phyloP scores from a whole-genome alignment of 768 basidiomycete species.

The Suillus paluster region DNA sequence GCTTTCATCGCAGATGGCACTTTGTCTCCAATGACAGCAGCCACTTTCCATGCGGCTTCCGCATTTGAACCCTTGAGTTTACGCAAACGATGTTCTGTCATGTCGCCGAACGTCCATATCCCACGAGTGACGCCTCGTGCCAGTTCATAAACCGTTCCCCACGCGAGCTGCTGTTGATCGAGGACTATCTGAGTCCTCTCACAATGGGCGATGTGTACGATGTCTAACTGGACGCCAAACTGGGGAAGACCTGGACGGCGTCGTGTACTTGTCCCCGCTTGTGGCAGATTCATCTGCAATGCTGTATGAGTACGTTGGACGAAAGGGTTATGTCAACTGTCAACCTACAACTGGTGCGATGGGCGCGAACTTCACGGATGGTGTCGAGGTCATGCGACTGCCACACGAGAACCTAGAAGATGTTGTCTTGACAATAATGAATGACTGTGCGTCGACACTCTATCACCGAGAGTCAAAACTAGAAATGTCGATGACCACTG shows the following conservation, averaged over 20 bases:
- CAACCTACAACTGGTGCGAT: neutral
- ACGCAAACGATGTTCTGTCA: slow-evolving; percentile 32
- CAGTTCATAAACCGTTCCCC: slow-evolving; percentile 51
- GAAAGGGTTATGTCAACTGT: too few relatives aligned
- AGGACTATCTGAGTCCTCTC: slow-evolving; percentile 31
- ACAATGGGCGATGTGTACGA: slow-evolving; percentile 37
- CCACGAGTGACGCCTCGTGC: slow-evolving; percentile 44
- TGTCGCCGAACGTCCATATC: slow-evolving; percentile 41
- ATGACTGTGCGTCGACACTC: neutral
- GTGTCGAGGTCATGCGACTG: too few relatives aligned
- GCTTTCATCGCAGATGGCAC: slow-evolving; percentile 1
- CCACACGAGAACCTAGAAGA: too few relatives aligned
- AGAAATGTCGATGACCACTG: neutral
- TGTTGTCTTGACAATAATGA: neutral
- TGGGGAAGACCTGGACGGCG: slow-evolving; percentile 3
- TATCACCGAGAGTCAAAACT: neutral
- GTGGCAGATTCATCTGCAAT: neutral
- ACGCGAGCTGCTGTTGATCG: slow-evolving; percentile 40
- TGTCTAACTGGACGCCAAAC: slow-evolving; percentile 5
- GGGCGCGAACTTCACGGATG: neutral
- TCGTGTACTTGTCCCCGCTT: neutral
- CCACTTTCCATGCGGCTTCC: slow-evolving; percentile 33
- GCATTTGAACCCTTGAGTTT: slow-evolving; percentile 38
- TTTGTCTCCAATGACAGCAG: slow-evolving; percentile 26
- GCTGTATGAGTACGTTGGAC: neutral